Base-by-base conservation (phyloP, 768 basidiomycete species). In the Suillus alpinus region DNA sequence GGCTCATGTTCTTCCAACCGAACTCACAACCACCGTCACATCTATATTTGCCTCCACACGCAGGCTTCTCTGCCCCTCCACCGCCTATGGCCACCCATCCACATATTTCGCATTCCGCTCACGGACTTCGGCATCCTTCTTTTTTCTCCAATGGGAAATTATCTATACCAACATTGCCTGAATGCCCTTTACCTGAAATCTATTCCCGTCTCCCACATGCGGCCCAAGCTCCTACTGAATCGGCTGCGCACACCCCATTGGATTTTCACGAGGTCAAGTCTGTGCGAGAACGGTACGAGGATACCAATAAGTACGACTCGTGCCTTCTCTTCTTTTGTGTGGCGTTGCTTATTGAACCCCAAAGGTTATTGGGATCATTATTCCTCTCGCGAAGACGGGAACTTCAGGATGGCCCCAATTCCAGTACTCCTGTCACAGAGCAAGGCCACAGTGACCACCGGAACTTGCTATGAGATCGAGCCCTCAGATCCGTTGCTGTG, bases 221-320 rank as follows among this genome's bases (percentile, higher is more conserved):
- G 51, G 50, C 29, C 20, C 59, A 44, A 8, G 34, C 51, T 12
- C 46, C 31, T 49, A 59, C 53, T 56, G 52, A 34, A 31, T 49
- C 12, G 18, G 18, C 59, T 65, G 59, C 32, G 29, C 62, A 59
- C 58, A 60, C 53, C 13, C 60, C 64, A 56, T 66, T 66, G 59
- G 59, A 69, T 41, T 59, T 68, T 46, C 65, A 81, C 56, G 83
- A 87, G 70, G 71, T 75, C 1, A 68, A 75, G 37, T 73, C 71
- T 14, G 86, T 88, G 16, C 78, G 77, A 49, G 80, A 86, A 61
- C 81, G 78, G 14, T 92, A 92, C 60, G 87, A 86, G 68, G 80
- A 81, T 57, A 77, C 77, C 0, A 92, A 91, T 70, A 87, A 77
- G 90, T 87, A 47, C n/a, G 66, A 60, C n/a, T 26, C 23, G 6